Conservation (phyloP, 192 early-diverging fungal genomes). For the Coemansia sp. region DNA sequence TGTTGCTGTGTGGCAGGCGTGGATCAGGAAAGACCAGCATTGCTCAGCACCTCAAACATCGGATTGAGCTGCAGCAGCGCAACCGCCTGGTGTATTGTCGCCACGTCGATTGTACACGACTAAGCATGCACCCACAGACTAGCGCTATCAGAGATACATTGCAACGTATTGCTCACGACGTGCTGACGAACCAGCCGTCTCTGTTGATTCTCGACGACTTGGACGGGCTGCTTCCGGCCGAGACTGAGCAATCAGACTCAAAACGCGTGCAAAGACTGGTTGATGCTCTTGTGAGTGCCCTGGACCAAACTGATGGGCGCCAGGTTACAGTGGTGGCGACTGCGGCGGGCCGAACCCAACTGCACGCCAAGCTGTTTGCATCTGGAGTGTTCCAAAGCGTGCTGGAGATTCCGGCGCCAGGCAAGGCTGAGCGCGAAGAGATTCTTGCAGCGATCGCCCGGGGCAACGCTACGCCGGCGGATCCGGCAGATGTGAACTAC, state of each 20-base stretch:
- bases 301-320: constrained; percentile 5
- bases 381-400: constrained; percentile 20
- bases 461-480: constrained; percentile 55
- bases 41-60: constrained; percentile 46
- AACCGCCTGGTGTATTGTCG: constrained; percentile 23
- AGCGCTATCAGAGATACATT: constrained; percentile 19
- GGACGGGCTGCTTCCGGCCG: constrained; percentile 46
- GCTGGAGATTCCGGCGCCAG: constrained; percentile 32
- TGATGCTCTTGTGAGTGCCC: constrained; percentile 12
- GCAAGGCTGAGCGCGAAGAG: constrained; percentile 47
- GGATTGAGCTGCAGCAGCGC: constrained; percentile 11
- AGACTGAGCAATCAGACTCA: constrained; percentile 33
- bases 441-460: constrained; percentile 72
- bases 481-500: constrained; percentile 63
- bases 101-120: constrained; percentile 28
- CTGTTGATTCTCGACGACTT: constrained; percentile 52
- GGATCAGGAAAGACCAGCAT: constrained; percentile 77
- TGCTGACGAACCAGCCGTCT: constrained; percentile 17
- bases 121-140: constrained; percentile 24
- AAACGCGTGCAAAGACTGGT: constrained; percentile 19
- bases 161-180: constrained; percentile 9
- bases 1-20: constrained; percentile 68
- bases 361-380: constrained; percentile 32
- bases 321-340: constrained; percentile 40
- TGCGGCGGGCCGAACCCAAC: constrained; percentile 20